Evolutionary conservation across 768 basidiomycete genomes (phyloP).

Genomic region (Leccinellum luteum): DNA sequence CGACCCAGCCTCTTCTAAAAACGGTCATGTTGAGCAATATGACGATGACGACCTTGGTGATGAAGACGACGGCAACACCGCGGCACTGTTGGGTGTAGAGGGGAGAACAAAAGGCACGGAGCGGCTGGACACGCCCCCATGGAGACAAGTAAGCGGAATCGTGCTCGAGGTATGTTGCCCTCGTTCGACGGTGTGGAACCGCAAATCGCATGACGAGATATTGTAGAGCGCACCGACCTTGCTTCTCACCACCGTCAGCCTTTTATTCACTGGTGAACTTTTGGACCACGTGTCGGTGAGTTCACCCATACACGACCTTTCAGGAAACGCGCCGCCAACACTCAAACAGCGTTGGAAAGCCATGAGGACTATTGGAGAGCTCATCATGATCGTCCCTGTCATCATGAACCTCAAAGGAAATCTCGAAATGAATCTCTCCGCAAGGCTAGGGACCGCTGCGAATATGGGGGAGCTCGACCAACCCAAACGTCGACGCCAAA

Average conservation of each 20-base stretch:
- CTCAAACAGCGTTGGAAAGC: slow-evolving; percentile 76
- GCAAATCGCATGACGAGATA: slow-evolving; percentile 2
- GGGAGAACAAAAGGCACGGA: slow-evolving; percentile 28
- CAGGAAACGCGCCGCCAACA: slow-evolving; percentile 4
- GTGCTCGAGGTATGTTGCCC: slow-evolving; percentile 63
- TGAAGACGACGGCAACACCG: slow-evolving; percentile 39
- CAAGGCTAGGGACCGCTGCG: slow-evolving; percentile 90
- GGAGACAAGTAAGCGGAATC: slow-evolving; percentile 59
- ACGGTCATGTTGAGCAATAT: slow-evolving; percentile 20
- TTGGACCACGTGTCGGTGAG: slow-evolving; percentile 82
- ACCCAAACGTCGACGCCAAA: slow-evolving; percentile 51
- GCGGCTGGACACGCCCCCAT: slow-evolving; percentile 31
- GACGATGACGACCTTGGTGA: slow-evolving; percentile 26
- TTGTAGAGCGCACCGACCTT: slow-evolving; percentile 83
- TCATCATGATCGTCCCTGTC: slow-evolving; percentile 95
- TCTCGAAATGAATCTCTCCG: slow-evolving; percentile 97
- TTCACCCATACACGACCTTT: slow-evolving; percentile 12
- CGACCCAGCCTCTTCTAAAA: slow-evolving; percentile 21
- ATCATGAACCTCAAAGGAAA: slow-evolving; percentile 97
- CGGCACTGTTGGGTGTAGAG: slow-evolving; percentile 40
- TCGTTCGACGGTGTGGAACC: background rate
- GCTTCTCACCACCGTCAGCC: slow-evolving; percentile 75
- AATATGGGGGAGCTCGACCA: slow-evolving; percentile 92
- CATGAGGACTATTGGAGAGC: slow-evolving; percentile 87
- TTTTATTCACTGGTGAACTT: slow-evolving; percentile 89